Evolutionary conservation across 2,329 filamentous ascomycete species (phyloP).

Genomic region (Cladobotryum protrusum): DNA sequence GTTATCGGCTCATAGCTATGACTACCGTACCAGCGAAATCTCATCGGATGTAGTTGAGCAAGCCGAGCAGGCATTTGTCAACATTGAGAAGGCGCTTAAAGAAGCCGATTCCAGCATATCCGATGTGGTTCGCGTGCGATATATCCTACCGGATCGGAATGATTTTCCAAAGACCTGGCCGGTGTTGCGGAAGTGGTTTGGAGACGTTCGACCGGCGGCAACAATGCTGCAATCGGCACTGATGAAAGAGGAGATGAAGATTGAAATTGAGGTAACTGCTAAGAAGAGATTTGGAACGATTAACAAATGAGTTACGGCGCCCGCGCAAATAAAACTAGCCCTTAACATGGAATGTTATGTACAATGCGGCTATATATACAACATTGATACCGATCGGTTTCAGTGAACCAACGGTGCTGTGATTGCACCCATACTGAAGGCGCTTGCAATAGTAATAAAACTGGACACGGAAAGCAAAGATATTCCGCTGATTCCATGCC

Average conservation of each 20-base stretch:
- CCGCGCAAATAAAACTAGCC: too few relatives aligned
- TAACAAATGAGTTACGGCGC: not conserved
- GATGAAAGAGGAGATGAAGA: constrained; percentile 44
- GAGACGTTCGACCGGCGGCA: constrained; percentile 43
- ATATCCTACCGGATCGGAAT: constrained; percentile 42
- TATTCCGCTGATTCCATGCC: constrained; percentile 63
- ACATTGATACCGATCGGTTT: not conserved
- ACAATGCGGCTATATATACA: not conserved
- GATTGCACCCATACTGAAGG: constrained; percentile 47
- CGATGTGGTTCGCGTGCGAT: constrained; percentile 47
- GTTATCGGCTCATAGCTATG: constrained; percentile 34
- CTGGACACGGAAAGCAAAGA: constrained; percentile 57
- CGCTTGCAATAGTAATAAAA: constrained; percentile 51
- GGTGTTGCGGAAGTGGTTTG: constrained; percentile 44
- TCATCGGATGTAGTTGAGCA: constrained; percentile 40
- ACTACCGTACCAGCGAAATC: constrained; percentile 43
- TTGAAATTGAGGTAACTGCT: constrained; percentile 40
- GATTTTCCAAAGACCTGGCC: constrained; percentile 46
- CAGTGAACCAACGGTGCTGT: constrained; percentile 24
- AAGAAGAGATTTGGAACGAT: constrained; percentile 21
- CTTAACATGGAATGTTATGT: too few relatives aligned
- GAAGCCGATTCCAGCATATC: constrained; percentile 36
- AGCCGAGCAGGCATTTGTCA: constrained; percentile 43
- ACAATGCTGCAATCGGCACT: constrained; percentile 47
- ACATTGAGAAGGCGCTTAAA: constrained; percentile 39